Evolutionary conservation across 768 basidiomycete species (phyloP).

Genomic region (Collybiopsis confluens): DNA sequence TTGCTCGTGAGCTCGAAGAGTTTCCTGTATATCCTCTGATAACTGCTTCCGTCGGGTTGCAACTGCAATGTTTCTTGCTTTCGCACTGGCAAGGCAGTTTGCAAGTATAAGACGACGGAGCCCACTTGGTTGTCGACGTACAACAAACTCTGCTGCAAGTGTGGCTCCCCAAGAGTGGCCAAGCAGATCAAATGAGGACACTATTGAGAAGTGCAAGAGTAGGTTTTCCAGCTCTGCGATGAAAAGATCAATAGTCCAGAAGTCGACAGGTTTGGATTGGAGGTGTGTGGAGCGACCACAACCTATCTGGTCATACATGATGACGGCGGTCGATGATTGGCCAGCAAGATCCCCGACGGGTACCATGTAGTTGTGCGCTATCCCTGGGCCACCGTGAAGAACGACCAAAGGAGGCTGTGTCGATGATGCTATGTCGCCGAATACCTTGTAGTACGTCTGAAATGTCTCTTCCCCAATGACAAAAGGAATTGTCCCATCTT

Average conservation of each 20-base stretch:
- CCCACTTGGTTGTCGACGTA: conserved; percentile 32
- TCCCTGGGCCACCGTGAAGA: not conserved
- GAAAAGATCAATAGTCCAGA: conserved; percentile 48
- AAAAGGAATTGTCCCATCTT: not conserved
- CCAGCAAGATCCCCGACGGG: conserved; percentile 8
- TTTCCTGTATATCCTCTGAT: conserved; percentile 16
- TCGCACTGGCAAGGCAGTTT: conserved; percentile 25
- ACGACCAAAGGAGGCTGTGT: not conserved
- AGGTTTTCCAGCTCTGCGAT: conserved; percentile 51
- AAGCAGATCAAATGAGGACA: conserved; percentile 35
- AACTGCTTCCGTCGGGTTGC: conserved; percentile 16
- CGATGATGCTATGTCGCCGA: not conserved
- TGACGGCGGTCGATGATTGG: conserved; percentile 30
- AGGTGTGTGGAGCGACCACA: conserved; percentile 41
- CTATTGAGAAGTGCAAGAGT: conserved; percentile 35
- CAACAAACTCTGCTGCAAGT: conserved; percentile 38
- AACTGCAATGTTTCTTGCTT: conserved; percentile 21
- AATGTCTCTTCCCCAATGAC: not conserved
- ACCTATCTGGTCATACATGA: conserved; percentile 52
- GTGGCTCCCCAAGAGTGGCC: conserved; percentile 63
- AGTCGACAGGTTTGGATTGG: conserved; percentile 24
- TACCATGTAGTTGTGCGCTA: conserved; percentile 7
- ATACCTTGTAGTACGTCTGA: not conserved
- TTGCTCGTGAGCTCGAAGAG: conserved; percentile 22
- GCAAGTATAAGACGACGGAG: conserved; percentile 30